Base-by-base conservation (phyloP, 768 basidiomycete species). In the Boletus vermiculosoides region DNA sequence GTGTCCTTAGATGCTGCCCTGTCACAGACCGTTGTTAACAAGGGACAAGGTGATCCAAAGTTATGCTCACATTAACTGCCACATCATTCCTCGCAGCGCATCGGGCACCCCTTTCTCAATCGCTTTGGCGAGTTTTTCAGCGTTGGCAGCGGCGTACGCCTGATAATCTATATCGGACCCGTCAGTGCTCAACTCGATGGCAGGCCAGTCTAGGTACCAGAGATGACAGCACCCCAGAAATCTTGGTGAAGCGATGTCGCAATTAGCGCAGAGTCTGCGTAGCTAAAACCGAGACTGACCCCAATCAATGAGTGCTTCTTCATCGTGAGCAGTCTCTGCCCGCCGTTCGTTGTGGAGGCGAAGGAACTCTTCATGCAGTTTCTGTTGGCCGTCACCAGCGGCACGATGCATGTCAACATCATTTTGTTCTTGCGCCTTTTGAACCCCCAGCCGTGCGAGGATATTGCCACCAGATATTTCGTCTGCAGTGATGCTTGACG, bases 181-280 rank as follows among this genome's bases (percentile, higher is more conserved):
- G 52, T 72, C 25, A 59, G 52, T 39, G 42, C 20, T 15, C 37
- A 8, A 23, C 45, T 46, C 18, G 37, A 54, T 13, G 20, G 55
- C 23, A 49, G 42, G 46, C 37, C 23, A 31, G 54, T 53, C 22
- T 20, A 62, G 75, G 41, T 65, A 89, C 91, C 91, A 62, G 90
- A 91, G 68, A 98, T 88, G 3, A 99, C 95, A 11, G 80, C 83
- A 1, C 94, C 95, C 97, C 97, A 97, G 75, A 98, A 97, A 63
- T 90, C 92, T 94, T 61, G 63, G 55, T 49, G 37, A 23, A 50
- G 41, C 22, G 12, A 45, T 36, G 30, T 49, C 28, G 34, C 48
- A 13, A 30, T 65, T 42, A 69, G 59, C 33, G 41, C 3, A 36
- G 12, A 18, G 7, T 22, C 23, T 44, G 23, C 15, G 23, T 37